Evolutionary conservation across 352 stramenopile species (phyloP), one percentile per base, ranked within the genome.

Genomic region (Phytophthora pistaciae): DNA sequence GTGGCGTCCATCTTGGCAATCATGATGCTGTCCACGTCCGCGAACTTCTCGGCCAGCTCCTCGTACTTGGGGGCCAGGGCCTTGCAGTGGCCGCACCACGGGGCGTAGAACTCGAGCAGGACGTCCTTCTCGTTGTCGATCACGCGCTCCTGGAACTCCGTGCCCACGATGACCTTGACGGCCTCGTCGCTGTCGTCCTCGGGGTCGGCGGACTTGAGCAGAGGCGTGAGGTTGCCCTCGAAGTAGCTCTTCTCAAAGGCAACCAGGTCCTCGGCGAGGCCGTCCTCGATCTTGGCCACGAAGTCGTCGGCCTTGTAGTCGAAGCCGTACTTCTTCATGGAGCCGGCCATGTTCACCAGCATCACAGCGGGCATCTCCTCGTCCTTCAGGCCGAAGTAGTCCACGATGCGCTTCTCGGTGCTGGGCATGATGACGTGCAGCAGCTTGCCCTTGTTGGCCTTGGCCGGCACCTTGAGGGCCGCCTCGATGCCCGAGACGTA

Each of bases 1-100:
- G 95, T 98, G 38, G 94, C 85, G 75, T 99, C 96, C 77, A 99
- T 98, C 92, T 98, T 98, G 68, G 88, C 95, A 72, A 99, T 98
- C 46, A 98, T 64, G 48, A 99, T 91, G 70, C 85, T 95, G 66
- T 98, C 89, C 33, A 97, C 91, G 59, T 97, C 85, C 2, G 88
- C 83, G 65, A 97, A 98, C 55, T 83, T 87, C 76, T 96, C 88
- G 23, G 88, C 93, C 58, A 98, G 80, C 78, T 97, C 91, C 68
- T 97, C 91, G 78, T 96, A 98, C 77, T 92, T 93, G 52, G 94
- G 94, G 10, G 88, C 91, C 20, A 98, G 84, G n/a, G 85, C 84
- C 86, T 98, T 97, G 91, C 95, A 98, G 87, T 98, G 95, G 54
- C 95, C 95, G 68, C 93, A 98, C 93, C 94, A 98, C 27, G 94